phyloP scores from a whole-genome alignment of 768 basidiomycete species.

The Lenzites betulinus region DNA sequence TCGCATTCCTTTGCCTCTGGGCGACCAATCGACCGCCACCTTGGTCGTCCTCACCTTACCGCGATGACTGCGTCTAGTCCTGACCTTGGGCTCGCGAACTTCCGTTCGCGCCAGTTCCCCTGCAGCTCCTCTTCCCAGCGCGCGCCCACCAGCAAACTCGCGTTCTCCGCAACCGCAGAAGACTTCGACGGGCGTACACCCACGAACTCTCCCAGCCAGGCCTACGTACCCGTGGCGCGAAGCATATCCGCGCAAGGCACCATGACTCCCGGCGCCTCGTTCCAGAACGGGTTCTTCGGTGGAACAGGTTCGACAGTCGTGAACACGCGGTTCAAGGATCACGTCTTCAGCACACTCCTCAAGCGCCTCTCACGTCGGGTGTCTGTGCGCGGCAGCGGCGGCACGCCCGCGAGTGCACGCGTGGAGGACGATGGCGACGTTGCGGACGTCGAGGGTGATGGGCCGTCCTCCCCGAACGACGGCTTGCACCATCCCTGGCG shows the following conservation, averaged over 20 bases:
- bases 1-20: constrained; percentile 42
- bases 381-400: constrained; percentile 23
- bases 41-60: constrained; percentile 46
- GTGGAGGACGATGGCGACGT: constrained; percentile 40
- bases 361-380: constrained; percentile 64
- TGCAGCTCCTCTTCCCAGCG: constrained; percentile 10
- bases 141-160: constrained; percentile 25
- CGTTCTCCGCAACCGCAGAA: constrained; percentile 26
- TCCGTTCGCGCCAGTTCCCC: constrained; percentile 4
- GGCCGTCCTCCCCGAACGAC: constrained; percentile 8
- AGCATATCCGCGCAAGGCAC: constrained; percentile 10
- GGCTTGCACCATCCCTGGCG: constrained; percentile 28
- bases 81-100: constrained; percentile 47
- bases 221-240: background rate
- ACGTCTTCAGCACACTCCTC: constrained; percentile 89
- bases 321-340: constrained; percentile 92
- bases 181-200: constrained; percentile 27
- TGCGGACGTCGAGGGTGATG: constrained; percentile 44
- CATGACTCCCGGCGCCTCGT: constrained; percentile 17
- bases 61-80: constrained; percentile 71
- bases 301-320: constrained; percentile 93
- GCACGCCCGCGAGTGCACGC: constrained; percentile 1
- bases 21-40: constrained; percentile 33
- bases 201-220: constrained; percentile 30
- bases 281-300: constrained; percentile 59